Evolutionary conservation across 2,329 filamentous ascomycete genomes (phyloP).

Genomic region (Colletotrichum chrysophilum): DNA sequence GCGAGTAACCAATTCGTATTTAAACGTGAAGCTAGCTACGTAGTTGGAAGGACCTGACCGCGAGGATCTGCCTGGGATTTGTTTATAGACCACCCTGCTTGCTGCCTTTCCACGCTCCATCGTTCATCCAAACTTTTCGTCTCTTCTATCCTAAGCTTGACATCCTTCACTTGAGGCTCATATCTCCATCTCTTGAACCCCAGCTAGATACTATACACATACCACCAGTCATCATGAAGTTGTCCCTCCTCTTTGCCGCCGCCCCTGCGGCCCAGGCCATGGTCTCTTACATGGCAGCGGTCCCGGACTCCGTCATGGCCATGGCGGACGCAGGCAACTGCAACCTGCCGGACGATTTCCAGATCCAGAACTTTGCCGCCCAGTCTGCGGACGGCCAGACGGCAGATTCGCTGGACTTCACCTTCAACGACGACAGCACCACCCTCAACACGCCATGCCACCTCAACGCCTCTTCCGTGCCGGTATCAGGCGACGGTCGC

Average conservation of each 20-base stretch:
- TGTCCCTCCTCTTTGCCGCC: conserved; percentile 18
- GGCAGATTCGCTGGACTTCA: conserved; percentile 41
- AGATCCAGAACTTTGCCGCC: conserved; percentile 41
- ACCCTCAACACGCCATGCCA: conserved; percentile 45
- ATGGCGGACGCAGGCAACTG: conserved; percentile 30
- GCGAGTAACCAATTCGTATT: neutral
- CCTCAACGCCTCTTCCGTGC: conserved; percentile 46
- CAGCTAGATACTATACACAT: neutral
- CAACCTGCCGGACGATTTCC: conserved; percentile 42
- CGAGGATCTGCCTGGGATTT: neutral
- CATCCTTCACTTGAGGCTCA: neutral
- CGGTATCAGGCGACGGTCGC: conserved; percentile 33
- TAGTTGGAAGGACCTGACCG: neutral
- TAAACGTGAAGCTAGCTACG: neutral
- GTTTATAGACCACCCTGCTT: neutral
- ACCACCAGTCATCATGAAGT: conserved; percentile 14
- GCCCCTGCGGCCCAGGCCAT: conserved; percentile 21
- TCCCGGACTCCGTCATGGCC: conserved; percentile 20
- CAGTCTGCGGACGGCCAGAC: conserved; percentile 37
- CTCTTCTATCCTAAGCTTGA: neutral
- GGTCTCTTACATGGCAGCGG: conserved; percentile 23
- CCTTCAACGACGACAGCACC: conserved; percentile 45
- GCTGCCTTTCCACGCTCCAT: neutral
- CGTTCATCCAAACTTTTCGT: neutral
- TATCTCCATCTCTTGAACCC: neutral